Conservation (phyloP, 305 asterid genomes). For the Fraxinus angustifolia region DNA sequence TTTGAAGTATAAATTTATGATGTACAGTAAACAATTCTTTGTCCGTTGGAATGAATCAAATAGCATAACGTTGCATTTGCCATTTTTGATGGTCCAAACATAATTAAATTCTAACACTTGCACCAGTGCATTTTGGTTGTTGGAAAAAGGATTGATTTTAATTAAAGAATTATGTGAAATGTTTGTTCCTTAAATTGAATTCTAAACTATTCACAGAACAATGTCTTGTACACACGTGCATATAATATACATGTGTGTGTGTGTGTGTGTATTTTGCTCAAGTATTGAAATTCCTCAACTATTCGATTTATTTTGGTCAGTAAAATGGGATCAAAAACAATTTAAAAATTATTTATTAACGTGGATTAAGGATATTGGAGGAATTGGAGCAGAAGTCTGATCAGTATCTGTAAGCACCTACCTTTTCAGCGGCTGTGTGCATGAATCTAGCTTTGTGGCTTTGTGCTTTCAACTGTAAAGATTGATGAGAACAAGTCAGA, state of each 20-base stretch:
- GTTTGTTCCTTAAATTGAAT: not conserved
- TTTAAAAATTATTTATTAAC: no score
- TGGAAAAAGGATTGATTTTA: not conserved
- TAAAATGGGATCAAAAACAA: no score
- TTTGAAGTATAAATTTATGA: not conserved
- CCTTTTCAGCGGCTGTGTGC: constrained; percentile 41
- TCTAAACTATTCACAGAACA: not conserved
- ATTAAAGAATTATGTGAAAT: not conserved
- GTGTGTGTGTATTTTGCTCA: no score
- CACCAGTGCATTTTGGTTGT: not conserved
- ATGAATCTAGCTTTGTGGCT: constrained; percentile 29
- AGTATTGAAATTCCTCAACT: no score
- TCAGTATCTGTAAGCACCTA: constrained; percentile 40
- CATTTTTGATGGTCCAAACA: not conserved
- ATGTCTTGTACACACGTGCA: no score
- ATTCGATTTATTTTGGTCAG: no score
- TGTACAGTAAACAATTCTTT: constrained; percentile 7
- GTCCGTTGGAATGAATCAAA: not conserved
- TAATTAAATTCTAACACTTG: not conserved
- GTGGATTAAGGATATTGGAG: not conserved
- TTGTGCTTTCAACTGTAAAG: constrained; percentile 37
- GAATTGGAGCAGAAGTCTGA: constrained; percentile 88
- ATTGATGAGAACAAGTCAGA: constrained; percentile 54
- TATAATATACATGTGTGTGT: no score
- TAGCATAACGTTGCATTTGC: not conserved